Base-by-base conservation (phyloP, 371 early-diverging fungal genomes). In the Syncephalastrum sp. region DNA sequence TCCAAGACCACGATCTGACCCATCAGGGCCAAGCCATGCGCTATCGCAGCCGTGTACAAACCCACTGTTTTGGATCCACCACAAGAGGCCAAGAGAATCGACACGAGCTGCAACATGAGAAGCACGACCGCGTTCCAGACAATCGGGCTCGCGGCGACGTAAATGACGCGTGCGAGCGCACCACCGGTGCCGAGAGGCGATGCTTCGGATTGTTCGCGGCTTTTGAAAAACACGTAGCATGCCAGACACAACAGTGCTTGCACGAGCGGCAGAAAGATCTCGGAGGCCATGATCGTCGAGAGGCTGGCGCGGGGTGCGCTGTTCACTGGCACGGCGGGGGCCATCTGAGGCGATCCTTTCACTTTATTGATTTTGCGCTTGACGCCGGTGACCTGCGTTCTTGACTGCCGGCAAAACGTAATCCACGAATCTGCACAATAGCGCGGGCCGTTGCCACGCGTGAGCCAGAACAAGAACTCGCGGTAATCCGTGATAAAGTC, bases 401-500 rank as follows among this genome's bases (percentile, higher is more conserved):
- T 82, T 2, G 84, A 74, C 21, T 82, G 73, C 27, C 90, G 88
- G 67, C 91, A 91, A 65, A 89, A 89, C 16, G 88, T 74, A 46
- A 92, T 86, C 92, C 93, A 92, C 24, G 93, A 87, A 61, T 90
- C 84, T 24, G 75, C 77, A 67, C 89, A 81, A 4, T 82, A 71
- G 23, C 77, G 64, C 24, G 65, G 59, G 33, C 84, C 82, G 59
- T 92, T 91, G 24, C 93, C 91, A 0, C 84, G 80, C 14, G 87
- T 83, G 47, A 93, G 67, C 91, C 93, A 93, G 21, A 86, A 80
- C 55, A 93, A 62, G 63, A 85, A 91, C 57, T 85, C 89, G 33
- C 86, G 83, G 63, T 92, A 93, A 56, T 93, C 93, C 14, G 82
- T 66, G 53, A 92, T 82, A 54, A 92, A 91, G 54, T 91, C 90